Percentiles rank a stretch among this genome's conserved stretches.
Conservation (phyloP, 1,284 basidiomycete genomes). For the Apiotrichum sp. region DNA sequence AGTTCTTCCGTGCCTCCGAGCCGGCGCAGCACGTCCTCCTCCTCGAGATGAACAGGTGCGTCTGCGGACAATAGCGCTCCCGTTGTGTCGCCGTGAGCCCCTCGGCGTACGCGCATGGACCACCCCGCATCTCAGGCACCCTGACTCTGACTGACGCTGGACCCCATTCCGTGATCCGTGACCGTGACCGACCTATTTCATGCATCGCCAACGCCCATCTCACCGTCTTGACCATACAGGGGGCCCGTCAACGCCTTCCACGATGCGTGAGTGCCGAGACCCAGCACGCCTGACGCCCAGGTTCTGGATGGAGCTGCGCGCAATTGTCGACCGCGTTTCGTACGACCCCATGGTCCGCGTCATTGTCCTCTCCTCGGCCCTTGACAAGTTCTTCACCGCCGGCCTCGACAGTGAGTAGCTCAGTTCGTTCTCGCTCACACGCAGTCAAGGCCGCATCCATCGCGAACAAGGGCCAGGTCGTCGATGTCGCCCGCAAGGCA, state of each 20-base stretch:
- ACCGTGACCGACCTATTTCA: too few species aligned
- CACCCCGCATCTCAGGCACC: too few species aligned
- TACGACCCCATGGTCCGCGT: slow-evolving; percentile 58
- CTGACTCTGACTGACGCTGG: too few species aligned
- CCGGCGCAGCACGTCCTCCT: slow-evolving; percentile 37
- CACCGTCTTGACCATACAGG: slow-evolving; percentile 42
- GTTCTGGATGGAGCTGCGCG: slow-evolving; percentile 65
- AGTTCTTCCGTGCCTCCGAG: slow-evolving; percentile 32
- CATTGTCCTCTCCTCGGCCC: slow-evolving; percentile 63
- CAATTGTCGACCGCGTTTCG: slow-evolving; percentile 57
- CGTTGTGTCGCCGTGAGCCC: too few species aligned
- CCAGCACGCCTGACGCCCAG: slow-evolving; percentile 45
- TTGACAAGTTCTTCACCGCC: slow-evolving; percentile 69
- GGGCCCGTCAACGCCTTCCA: slow-evolving; percentile 71
- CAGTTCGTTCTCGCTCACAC: background rate
- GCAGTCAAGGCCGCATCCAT: slow-evolving; percentile 9
- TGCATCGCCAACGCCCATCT: background rate
- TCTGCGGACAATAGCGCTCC: background rate
- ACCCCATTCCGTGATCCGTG: too few species aligned
- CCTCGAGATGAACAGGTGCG: slow-evolving; percentile 45
- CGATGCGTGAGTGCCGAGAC: slow-evolving; percentile 49
- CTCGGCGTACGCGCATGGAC: too few species aligned
- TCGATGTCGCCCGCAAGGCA: slow-evolving; percentile 56
- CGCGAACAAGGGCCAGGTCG: slow-evolving; percentile 15
- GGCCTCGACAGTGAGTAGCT: slow-evolving; percentile 65